Evolutionary conservation across 1,284 basidiomycete genomes (phyloP), one percentile per base, ranked within the genome.

Genomic region (Ceratobasidium sp.): DNA sequence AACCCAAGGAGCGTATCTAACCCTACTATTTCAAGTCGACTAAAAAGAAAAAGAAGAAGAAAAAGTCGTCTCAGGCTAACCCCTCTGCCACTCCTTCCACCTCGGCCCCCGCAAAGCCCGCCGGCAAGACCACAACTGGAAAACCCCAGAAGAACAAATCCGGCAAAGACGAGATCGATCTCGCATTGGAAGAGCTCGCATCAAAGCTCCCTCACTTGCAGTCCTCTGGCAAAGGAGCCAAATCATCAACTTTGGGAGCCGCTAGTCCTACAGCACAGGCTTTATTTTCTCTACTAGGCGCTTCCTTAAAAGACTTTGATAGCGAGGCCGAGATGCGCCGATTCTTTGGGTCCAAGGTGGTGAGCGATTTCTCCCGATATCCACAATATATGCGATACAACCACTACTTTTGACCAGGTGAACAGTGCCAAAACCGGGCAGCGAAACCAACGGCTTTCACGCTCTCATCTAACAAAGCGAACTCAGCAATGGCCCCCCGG

Each of bases 331-430:
- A 98, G 79, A 87, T 97, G 80, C 89, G 92, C 72, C 91, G 89
- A 75, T 96, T 97, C 85, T 98, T 98, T 77, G 96, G 96, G 1
- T 87, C 92, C 6, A 92, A 91, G 79, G 94, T 97, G 67, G 87
- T 97, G 16, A 83, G 88, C 73, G 85, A 87, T 58, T 61, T 34
- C 50, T 14, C 12, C 34, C 43, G 18, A 41, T 36, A 67, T 36
- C 36, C 32, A 43, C 50, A 36, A n/a, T 57, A 16, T 46, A 46
- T 14, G 26, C 32, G 23, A n/a, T 46, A 34, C 5, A 18, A 36
- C 14, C 16, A 62, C 55, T 57, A 12, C 14, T 5, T 16, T 30
- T 21, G 52, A 12, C 55, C 26, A 75, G 60, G 73, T 72, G 73
- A 60, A 73, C 72, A 62, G 64, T 72, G 21, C 73, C 64, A 18